These are phyloP conservation scores for Eucalyptus dawsonii DNA, from an alignment of 345 rosid species.

Conservation along the genomic window DNA sequence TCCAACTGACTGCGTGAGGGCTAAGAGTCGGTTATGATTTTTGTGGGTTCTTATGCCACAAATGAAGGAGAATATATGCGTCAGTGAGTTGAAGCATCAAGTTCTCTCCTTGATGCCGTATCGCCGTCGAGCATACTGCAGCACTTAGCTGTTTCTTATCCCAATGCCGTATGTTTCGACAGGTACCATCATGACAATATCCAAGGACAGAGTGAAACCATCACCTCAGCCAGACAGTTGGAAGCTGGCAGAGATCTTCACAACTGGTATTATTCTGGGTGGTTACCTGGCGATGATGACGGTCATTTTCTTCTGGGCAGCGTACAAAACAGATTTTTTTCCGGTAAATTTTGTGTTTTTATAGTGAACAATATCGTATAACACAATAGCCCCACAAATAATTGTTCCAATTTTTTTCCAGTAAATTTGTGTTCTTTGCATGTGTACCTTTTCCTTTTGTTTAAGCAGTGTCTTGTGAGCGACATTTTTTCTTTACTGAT, in stretches of 20 bases:
- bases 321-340: not conserved
- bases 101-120: not conserved
- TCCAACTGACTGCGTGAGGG: not conserved
- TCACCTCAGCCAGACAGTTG: not conserved
- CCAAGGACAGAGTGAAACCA: not conserved
- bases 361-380: not conserved
- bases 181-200: not conserved
- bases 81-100: not conserved
- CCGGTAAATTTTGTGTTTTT: not conserved
- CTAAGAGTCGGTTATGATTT: not conserved
- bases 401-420: not conserved
- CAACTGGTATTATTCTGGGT: not conserved
- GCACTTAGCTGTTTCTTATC: not conserved
- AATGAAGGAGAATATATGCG: not conserved
- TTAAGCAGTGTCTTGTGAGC: not conserved
- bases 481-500: not conserved
- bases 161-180: not conserved
- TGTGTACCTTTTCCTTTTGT: not conserved
- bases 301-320: not conserved
- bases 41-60: not conserved
- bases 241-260: not conserved
- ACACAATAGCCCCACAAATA: not conserved
- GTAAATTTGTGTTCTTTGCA: not conserved
- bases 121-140: not conserved
- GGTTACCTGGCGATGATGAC: not conserved